Conservation (phyloP, 495 filamentous ascomycete genomes). For the Trichoderma erinaceum region DNA sequence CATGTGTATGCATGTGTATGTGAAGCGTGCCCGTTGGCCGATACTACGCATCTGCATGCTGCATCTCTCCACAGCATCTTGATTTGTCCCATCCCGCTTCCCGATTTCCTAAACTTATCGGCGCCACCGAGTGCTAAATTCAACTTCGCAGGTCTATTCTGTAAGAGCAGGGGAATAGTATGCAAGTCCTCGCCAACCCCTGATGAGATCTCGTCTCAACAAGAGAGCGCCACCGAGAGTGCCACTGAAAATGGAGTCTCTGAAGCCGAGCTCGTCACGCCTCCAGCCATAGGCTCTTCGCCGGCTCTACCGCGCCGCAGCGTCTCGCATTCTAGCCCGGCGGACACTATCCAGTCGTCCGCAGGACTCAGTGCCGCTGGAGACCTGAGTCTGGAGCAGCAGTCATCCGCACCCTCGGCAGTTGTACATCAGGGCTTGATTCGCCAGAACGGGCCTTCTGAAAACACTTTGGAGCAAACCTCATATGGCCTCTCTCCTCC, state of each 20-base stretch:
- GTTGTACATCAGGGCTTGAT: background rate
- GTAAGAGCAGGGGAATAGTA: background rate
- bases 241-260: background rate
- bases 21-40: background rate
- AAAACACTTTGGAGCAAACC: background rate
- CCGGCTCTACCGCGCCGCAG: background rate
- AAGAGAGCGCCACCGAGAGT: background rate
- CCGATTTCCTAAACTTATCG: background rate
- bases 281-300: background rate
- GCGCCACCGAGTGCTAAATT: background rate
- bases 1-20: background rate
- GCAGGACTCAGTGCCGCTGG: conserved; percentile 7
- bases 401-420: background rate
- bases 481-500: conserved; percentile 4
- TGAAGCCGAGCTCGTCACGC: background rate
- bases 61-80: background rate
- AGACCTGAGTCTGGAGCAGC: background rate
- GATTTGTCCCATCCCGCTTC: background rate
- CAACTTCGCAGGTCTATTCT: conserved; percentile 1
- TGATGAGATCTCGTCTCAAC: conserved; percentile 1
- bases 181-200: conserved; percentile 3
- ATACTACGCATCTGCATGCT: background rate
- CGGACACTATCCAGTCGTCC: conserved; percentile 3
- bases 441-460: background rate
- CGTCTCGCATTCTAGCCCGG: conserved; percentile 9